phyloP scores from a whole-genome alignment of 352 stramenopile species.

The Phytophthora chlamydospora region DNA sequence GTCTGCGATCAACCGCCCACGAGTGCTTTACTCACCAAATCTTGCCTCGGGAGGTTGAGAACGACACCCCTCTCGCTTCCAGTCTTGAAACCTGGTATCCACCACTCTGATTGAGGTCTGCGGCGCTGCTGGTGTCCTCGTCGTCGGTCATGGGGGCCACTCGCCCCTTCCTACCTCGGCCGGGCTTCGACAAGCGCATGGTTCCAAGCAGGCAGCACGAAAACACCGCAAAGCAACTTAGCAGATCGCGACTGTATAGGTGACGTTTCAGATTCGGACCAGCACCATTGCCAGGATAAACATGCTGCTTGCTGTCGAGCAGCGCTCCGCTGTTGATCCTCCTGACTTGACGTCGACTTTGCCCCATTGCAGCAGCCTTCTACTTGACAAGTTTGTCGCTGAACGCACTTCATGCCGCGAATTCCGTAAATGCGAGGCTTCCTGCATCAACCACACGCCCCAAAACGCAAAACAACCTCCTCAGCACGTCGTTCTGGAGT shows the following conservation, averaged over 20 bases:
- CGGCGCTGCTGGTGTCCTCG: conserved; percentile 4
- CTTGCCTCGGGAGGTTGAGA: conserved; percentile 29
- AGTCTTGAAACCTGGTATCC: not conserved
- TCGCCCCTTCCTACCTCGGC: conserved; percentile 18
- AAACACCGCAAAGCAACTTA: too few species aligned
- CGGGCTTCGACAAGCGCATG: conserved; percentile 30
- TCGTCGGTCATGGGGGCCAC: conserved; percentile 32
- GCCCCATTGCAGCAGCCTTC: not conserved
- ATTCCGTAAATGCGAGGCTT: not conserved
- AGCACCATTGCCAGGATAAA: not conserved
- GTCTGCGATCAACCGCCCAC: not conserved
- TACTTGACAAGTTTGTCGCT: not conserved
- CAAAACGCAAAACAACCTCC: not conserved
- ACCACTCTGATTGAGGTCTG: not conserved
- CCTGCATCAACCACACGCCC: not conserved
- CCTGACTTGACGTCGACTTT: too few species aligned
- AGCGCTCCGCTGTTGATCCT: too few species aligned
- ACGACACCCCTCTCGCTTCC: conserved; percentile 30
- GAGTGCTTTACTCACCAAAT: conserved; percentile 32
- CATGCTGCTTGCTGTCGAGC: too few species aligned
- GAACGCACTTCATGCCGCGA: too few species aligned
- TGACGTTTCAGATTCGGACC: conserved; percentile 29
- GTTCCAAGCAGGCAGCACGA: not conserved
- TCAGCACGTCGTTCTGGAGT: conserved; percentile 7
- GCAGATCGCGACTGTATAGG: conserved; percentile 13